Evolutionary conservation across 106 monocot genomes (phyloP), one percentile per base, ranked within the genome.

Genomic region (Apostasia ramifera): DNA sequence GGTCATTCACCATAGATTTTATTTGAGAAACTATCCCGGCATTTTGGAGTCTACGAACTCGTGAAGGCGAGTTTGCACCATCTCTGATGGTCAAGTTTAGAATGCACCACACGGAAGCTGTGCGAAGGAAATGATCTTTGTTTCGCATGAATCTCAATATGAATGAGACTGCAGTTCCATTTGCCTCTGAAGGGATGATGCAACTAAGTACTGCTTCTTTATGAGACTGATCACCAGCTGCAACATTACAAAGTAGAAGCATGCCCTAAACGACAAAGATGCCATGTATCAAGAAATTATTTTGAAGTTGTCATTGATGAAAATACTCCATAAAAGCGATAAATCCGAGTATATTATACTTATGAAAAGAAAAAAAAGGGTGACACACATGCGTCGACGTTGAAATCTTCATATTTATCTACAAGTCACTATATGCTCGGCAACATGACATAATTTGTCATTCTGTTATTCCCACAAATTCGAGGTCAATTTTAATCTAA

Each of bases 51-150:
- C 82, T 86, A 26, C 71, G 61, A 71, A 82, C 62, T 10, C 95
- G 80, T 62, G 42, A 12, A 40, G 80, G 68, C n/a, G 86, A 80
- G 40, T 55, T 67, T 11, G 55, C 42, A 51, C 79, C 70, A 26
- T 71, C 72, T 61, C 82, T 80, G 49, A 73, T 62, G 2, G 82
- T 76, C n/a, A 97, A 71, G 66, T 97, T 97, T 41, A 89, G 52
- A 26, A 92, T 70, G 66, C 95, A 97, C 95, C 95, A 97, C 10
- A 97, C 51, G 12, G 89, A 11, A 7, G 92, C 82, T 60, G 83
- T 81, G 67, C 89, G 70, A 47, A 92, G 70, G 57, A 73, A 69
- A 68, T 70, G 79, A 45, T 87, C 64, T 58, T 82, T 82, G 76
- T 79, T 97, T 69, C 79, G 92, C 71, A 97, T 56, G 74, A 92